Evolutionary conservation across 495 filamentous ascomycete species (phyloP).

Genomic region (Talaromyces nanjingensis): DNA sequence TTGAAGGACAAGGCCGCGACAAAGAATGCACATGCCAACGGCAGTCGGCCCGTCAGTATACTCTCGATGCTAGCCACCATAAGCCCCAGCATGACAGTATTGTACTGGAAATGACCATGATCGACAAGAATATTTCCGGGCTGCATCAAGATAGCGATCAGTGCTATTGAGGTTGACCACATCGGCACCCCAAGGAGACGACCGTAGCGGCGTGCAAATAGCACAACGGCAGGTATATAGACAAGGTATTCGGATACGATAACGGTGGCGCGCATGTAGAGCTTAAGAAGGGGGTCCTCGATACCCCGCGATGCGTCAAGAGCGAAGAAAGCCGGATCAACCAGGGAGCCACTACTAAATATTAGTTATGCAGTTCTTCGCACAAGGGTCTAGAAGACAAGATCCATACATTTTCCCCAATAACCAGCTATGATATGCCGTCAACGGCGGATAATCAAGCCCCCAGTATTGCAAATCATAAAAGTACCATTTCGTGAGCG

Average conservation of each 20-base stretch:
- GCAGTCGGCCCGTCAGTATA: conserved; percentile 72
- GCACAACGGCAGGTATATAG: conserved; percentile 78
- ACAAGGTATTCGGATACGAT: conserved; percentile 82
- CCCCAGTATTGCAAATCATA: conserved; percentile 97
- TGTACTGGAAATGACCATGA: conserved; percentile 98
- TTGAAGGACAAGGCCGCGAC: conserved; percentile 92
- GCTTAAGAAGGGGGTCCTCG: conserved; percentile 73
- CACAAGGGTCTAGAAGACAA: neutral
- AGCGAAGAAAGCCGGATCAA: conserved; percentile 85
- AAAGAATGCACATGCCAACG: conserved; percentile 91
- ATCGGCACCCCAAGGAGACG: conserved; percentile 60
- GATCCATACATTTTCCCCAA: conserved; percentile 67
- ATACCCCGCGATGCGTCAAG: conserved; percentile 74
- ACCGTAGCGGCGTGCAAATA: conserved; percentile 74
- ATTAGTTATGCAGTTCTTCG: neutral
- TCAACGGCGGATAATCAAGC: conserved; percentile 93
- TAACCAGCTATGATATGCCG: conserved; percentile 95
- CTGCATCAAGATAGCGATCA: conserved; percentile 87
- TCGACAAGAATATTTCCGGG: conserved; percentile 89
- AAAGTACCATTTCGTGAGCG: conserved; percentile 92
- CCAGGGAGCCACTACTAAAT: conserved; percentile 52
- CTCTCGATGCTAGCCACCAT: conserved; percentile 79
- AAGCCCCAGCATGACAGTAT: conserved; percentile 94
- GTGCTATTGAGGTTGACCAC: conserved; percentile 77
- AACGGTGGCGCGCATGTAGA: conserved; percentile 92